Base-by-base conservation (phyloP, 768 basidiomycete genomes). In the Lactifluus rugatus region DNA sequence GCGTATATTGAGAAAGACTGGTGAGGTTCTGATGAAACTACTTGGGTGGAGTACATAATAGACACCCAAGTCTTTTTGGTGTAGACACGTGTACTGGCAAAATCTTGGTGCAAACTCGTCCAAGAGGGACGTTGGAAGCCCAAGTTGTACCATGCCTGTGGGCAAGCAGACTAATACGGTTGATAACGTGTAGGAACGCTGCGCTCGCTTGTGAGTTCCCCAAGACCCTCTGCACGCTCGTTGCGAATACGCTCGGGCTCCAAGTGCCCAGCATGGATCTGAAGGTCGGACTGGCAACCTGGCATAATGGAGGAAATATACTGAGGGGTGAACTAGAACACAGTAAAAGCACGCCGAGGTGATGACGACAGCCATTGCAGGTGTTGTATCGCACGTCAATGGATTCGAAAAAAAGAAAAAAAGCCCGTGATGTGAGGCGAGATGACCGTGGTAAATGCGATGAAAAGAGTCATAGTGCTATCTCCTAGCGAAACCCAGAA, bases 21-120 rank as follows among this genome's bases (percentile, higher is more conserved):
- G 93, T 93, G 95, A 97, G 23, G 87, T 58, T 8, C 84, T 80
- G 1, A 82, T 80, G 16, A 89, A 67, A 3, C 78, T 73, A 2
- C 82, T 81, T 0, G 95, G 95, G 16, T 87, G 81, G 19, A 74
- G 70, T 48, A 95, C 80, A 23, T 68, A 71, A 5, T 66, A 66
- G 4, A 17, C 59, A n/a, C 67, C 52, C 48, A 78, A 26, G 28
- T 37, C 44, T 37, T 62, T 45, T n/a, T 60, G n/a, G 65, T 60
- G 49, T 32, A 23, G 56, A 56, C 10, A 23, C 23, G 54, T 65
- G 63, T 16, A 49, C 28, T 0, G 67, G 64, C 45, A 70, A 53
- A 37, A 58, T 19, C 19, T 37, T 36, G 21, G 47, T 55, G 2
- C 58, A 58, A 63, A 23, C 8, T 54, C 41, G 17, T 36, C 32